Evolutionary conservation across 2,329 filamentous ascomycete species (phyloP).

Genomic region (Calonectria crousiana): DNA sequence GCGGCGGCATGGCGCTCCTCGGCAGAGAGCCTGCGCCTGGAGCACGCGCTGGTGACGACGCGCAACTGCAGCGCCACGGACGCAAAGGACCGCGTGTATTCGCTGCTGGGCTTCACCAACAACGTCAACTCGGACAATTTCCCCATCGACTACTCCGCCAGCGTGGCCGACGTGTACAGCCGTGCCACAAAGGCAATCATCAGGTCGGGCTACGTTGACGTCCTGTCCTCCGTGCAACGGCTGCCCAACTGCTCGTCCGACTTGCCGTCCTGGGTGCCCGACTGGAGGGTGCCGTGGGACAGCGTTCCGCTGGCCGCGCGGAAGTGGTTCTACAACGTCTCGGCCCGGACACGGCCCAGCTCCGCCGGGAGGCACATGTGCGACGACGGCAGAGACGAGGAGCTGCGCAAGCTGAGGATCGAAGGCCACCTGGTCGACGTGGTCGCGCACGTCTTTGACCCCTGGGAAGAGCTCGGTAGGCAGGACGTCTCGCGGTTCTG

Average conservation of each 20-base stretch:
- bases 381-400: background rate
- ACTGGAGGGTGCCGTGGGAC: conserved; percentile 14
- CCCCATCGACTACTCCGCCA: conserved; percentile 15
- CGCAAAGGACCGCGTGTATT: conserved; percentile 11
- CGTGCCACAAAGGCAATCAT: conserved; percentile 15
- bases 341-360: background rate
- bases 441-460: conserved; percentile 8
- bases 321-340: conserved; percentile 15
- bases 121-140: conserved; percentile 3
- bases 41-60: conserved; percentile 13
- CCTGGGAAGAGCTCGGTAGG: conserved; percentile 7
- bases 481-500: conserved; percentile 1
- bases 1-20: background rate
- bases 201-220: conserved; percentile 11
- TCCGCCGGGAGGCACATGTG: background rate
- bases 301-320: conserved; percentile 2
- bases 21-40: conserved; percentile 2
- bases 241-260: conserved; percentile 3
- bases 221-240: conserved; percentile 12
- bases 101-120: conserved; percentile 10
- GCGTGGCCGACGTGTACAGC: conserved; percentile 17
- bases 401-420: conserved; percentile 13
- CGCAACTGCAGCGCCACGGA: conserved; percentile 18
- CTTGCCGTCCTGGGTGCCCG: conserved; percentile 13
- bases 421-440: conserved; percentile 12